A percentile compares a stretch with the other conserved stretches of the same genome.
Evolutionary conservation across 257 asterid species (phyloP).

Genomic region (Penstemon eatonii): DNA sequence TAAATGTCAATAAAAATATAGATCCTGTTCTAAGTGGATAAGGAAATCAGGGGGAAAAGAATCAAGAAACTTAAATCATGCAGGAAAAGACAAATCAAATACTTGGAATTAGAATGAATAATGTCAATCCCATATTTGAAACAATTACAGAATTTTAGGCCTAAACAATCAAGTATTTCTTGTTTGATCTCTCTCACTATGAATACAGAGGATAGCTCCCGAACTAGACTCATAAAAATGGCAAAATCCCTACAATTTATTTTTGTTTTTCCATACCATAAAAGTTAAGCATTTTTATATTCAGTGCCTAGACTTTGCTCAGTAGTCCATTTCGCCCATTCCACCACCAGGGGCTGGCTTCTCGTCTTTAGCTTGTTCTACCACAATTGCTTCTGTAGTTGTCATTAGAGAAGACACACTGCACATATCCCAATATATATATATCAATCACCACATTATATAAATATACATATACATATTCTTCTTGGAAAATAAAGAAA

Average conservation of each 20-base stretch:
- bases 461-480: too few species aligned
- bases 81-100: constrained; percentile 17
- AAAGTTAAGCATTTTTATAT: not conserved
- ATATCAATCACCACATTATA: not conserved
- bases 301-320: constrained; percentile 9
- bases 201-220: constrained; percentile 28
- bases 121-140: constrained; percentile 11
- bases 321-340: constrained; percentile 85
- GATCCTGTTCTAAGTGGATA: too few species aligned
- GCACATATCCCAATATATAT: constrained; percentile 22
- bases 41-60: too few species aligned
- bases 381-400: constrained; percentile 86
- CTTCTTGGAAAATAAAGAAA: not conserved
- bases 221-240: constrained; percentile 25
- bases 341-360: constrained; percentile 64
- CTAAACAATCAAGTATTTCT: not conserved
- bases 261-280: constrained; percentile 9
- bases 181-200: constrained; percentile 11
- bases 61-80: not conserved
- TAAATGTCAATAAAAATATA: too few species aligned
- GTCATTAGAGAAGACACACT: constrained; percentile 90
- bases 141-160: constrained; percentile 27
- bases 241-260: constrained; percentile 17
- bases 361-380: constrained; percentile 77
- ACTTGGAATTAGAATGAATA: not conserved